Evolutionary conservation across 1,284 basidiomycete species (phyloP).

Genomic region (Trichosporon faecale): DNA sequence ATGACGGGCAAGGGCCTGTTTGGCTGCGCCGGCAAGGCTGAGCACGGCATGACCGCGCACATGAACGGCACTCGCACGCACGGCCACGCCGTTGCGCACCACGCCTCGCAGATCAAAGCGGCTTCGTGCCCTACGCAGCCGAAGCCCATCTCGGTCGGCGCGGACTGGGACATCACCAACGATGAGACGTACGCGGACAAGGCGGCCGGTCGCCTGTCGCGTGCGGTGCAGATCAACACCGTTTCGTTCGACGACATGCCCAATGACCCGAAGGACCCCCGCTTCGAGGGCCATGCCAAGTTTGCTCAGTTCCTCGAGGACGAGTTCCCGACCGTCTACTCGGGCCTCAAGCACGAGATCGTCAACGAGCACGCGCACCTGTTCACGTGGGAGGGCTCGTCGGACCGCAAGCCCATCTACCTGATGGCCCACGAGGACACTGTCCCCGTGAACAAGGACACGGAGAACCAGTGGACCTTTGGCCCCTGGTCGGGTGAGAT

Average conservation of each 20-base stretch:
- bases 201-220: conserved; percentile 43
- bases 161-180: conserved; percentile 39
- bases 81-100: background rate
- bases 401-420: conserved; percentile 46
- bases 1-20: conserved; percentile 1
- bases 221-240: conserved; percentile 50
- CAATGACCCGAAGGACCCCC: conserved; percentile 40
- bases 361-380: conserved; percentile 53
- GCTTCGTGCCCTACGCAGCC: conserved; percentile 41
- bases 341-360: conserved; percentile 46
- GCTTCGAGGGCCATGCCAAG: conserved; percentile 46
- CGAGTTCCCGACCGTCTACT: conserved; percentile 50
- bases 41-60: background rate
- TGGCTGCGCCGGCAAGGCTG: background rate
- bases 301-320: conserved; percentile 50
- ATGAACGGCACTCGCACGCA: background rate
- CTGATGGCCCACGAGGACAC: conserved; percentile 56
- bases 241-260: conserved; percentile 52
- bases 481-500: conserved; percentile 56
- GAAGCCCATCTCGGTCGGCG: conserved; percentile 32
- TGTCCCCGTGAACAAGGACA: conserved; percentile 57
- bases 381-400: conserved; percentile 54
- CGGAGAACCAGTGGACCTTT: conserved; percentile 55
- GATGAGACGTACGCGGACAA: conserved; percentile 39
- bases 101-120: background rate